Evolutionary conservation across 1,139 yeast genomes (phyloP).

Genomic region (Nematodospora anomalae): DNA sequence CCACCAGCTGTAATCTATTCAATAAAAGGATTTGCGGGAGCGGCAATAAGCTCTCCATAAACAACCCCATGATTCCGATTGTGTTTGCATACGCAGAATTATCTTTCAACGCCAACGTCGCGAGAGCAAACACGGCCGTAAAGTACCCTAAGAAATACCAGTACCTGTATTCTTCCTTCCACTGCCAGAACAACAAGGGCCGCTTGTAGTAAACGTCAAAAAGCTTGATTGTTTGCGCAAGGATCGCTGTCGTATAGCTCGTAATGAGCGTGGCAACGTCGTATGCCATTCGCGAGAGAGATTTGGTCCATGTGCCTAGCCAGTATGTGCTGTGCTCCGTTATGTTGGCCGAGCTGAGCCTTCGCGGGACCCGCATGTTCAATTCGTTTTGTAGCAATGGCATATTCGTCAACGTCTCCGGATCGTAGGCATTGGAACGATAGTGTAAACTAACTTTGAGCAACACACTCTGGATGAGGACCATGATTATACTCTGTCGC

Average conservation of each 20-base stretch:
- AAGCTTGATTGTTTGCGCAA: slow-evolving; percentile 45
- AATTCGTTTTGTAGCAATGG: slow-evolving; percentile 33
- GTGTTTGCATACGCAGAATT: slow-evolving; percentile 49
- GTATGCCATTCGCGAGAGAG: slow-evolving; percentile 6
- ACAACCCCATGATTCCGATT: slow-evolving; percentile 70
- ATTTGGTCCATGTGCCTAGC: slow-evolving; percentile 8
- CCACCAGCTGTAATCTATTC: slow-evolving; percentile 65
- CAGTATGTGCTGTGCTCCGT: slow-evolving; percentile 13
- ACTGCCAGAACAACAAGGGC: slow-evolving; percentile 80
- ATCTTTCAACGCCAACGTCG: slow-evolving; percentile 47
- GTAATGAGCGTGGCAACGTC: slow-evolving; percentile 10
- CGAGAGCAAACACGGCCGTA: slow-evolving; percentile 33
- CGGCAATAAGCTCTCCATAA: slow-evolving; percentile 81
- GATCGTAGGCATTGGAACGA: slow-evolving; percentile 46
- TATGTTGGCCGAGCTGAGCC: slow-evolving; percentile 16
- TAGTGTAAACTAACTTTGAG: slow-evolving; percentile 63
- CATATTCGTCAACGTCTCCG: slow-evolving; percentile 39
- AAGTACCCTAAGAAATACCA: slow-evolving; percentile 68
- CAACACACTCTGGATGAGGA: slow-evolving; percentile 66
- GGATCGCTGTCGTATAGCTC: slow-evolving; percentile 14
- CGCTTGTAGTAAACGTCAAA: slow-evolving; percentile 71
- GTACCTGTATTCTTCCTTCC: slow-evolving; percentile 61
- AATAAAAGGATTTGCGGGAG: slow-evolving; percentile 82
- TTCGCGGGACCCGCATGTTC: slow-evolving; percentile 22
- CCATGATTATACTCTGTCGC: slow-evolving; percentile 77